A percentile compares a stretch with the other conserved stretches of the same genome.
Evolutionary conservation across 2,329 filamentous ascomycete genomes (phyloP).

Genomic region (Aspergillus texensis): DNA sequence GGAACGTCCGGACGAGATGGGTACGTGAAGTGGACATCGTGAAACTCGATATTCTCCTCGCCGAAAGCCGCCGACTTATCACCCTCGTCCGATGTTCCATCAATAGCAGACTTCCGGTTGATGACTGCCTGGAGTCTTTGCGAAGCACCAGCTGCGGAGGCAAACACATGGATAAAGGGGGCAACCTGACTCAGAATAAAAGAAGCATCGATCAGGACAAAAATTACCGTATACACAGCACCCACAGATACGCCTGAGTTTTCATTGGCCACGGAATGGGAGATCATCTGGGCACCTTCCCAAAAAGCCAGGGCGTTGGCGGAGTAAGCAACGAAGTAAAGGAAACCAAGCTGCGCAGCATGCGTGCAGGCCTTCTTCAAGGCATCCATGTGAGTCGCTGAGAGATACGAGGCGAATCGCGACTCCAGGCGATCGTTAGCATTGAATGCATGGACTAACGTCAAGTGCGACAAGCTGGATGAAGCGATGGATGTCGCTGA

Average conservation of each 20-base stretch:
- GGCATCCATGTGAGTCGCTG: slow-evolving; percentile 52
- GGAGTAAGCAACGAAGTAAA: slow-evolving; percentile 69
- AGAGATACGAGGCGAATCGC: slow-evolving; percentile 58
- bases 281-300: slow-evolving; percentile 63
- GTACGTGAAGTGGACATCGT: slow-evolving; percentile 41
- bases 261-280: slow-evolving; percentile 30
- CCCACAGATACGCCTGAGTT: slow-evolving; percentile 32
- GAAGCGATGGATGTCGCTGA: slow-evolving; percentile 64
- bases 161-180: slow-evolving; percentile 50
- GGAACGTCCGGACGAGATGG: slow-evolving; percentile 40
- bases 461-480: slow-evolving; percentile 61
- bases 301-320: slow-evolving; percentile 69
- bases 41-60: slow-evolving; percentile 32
- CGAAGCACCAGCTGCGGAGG: slow-evolving; percentile 55
- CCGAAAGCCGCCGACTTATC: slow-evolving; percentile 26
- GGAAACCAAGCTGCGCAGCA: slow-evolving; percentile 60
- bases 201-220: slow-evolving; percentile 41
- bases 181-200: slow-evolving; percentile 43
- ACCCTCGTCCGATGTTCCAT: slow-evolving; percentile 36
- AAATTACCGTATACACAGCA: slow-evolving; percentile 41
- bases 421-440: slow-evolving; percentile 61
- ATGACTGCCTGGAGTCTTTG: slow-evolving; percentile 62
- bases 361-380: slow-evolving; percentile 61
- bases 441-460: slow-evolving; percentile 65
- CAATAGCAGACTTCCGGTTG: slow-evolving; percentile 52